These are phyloP conservation scores for Botrytis paeoniae DNA, from an alignment of 2,329 filamentous ascomycete species.

Conservation along the genomic window DNA sequence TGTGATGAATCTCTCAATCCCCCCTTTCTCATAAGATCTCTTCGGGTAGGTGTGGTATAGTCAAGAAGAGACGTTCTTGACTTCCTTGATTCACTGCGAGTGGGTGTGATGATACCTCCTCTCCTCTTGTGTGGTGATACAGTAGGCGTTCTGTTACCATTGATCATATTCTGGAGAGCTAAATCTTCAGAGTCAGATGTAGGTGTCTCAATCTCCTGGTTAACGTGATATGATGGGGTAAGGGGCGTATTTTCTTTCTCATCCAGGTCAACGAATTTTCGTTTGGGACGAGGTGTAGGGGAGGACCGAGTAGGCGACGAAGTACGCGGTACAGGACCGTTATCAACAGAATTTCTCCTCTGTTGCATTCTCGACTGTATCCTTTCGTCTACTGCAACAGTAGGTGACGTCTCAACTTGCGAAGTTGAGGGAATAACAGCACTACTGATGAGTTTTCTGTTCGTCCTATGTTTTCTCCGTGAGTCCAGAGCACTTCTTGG, in stretches of 20 bases:
- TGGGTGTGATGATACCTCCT: slow-evolving; percentile 7
- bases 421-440: slow-evolving; percentile 14
- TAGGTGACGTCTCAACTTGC: slow-evolving; percentile 4
- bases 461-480: not conserved
- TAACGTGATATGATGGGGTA: not conserved
- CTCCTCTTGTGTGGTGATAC: not conserved
- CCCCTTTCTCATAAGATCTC: not conserved
- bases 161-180: not conserved
- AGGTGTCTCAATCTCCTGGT: not conserved
- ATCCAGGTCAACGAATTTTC: slow-evolving; percentile 8
- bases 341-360: not conserved
- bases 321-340: not conserved
- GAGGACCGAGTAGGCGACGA: not conserved
- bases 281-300: not conserved
- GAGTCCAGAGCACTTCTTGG: slow-evolving; percentile 13
- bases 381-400: not conserved
- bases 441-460: slow-evolving; percentile 1
- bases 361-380: not conserved
- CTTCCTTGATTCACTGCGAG: slow-evolving; percentile 3
- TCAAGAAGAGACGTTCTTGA: slow-evolving; percentile 30
- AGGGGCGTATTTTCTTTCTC: slow-evolving; percentile 5
- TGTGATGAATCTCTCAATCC: slow-evolving; percentile 21
- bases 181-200: not conserved
- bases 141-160: not conserved
- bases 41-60: slow-evolving; percentile 27